These are phyloP conservation scores for Pisolithus tinctorius DNA, from an alignment of 768 basidiomycete species.

Conservation along the genomic window DNA sequence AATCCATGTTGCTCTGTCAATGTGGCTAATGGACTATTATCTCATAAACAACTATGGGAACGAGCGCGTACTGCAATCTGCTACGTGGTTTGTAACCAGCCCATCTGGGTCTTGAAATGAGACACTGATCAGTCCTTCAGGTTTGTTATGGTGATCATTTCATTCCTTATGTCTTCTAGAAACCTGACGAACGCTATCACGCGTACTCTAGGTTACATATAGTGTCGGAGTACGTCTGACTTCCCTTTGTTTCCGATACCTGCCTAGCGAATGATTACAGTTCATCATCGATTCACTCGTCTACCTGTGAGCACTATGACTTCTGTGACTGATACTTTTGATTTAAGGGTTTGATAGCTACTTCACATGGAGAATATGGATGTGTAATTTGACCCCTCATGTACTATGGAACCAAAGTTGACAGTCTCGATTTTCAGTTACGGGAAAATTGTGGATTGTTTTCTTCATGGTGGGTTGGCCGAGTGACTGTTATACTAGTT, in stretches of 20 bases:
- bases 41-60: neutral
- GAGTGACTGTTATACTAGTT: neutral
- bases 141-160: neutral
- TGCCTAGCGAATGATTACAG: neutral
- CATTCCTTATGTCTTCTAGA: neutral
- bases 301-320: slow-evolving; percentile 1
- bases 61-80: neutral
- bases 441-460: neutral
- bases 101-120: neutral
- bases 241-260: neutral
- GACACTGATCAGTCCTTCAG: neutral
- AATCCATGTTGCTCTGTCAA: slow-evolving; percentile 4
- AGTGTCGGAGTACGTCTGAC: neutral
- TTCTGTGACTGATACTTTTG: no score
- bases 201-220: neutral
- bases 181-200: neutral
- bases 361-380: slow-evolving; percentile 7
- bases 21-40: slow-evolving; percentile 4
- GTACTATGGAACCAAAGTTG: neutral
- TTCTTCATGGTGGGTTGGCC: slow-evolving; percentile 3
- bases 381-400: neutral
- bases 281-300: slow-evolving; percentile 2
- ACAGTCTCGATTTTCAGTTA: neutral
- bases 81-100: neutral
- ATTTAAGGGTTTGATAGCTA: neutral